These are phyloP conservation scores for Termitomyces sp. DNA, from an alignment of 768 basidiomycete genomes.

Conservation along the genomic window DNA sequence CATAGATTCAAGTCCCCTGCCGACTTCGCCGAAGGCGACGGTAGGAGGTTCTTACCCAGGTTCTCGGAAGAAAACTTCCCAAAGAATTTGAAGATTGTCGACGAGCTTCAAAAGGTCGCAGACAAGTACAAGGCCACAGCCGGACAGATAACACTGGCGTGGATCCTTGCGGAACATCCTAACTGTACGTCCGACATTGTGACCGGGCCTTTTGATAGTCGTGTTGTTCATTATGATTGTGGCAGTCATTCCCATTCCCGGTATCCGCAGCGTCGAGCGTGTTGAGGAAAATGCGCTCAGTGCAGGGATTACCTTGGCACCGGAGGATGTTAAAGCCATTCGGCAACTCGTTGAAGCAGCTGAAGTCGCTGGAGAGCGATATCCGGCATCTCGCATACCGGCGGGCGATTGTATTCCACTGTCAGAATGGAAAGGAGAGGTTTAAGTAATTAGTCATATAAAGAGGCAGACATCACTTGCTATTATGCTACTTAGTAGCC, in stretches of 20 bases:
- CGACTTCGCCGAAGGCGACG: slow-evolving; percentile 35
- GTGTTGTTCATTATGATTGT: background rate
- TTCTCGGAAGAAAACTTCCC: slow-evolving; percentile 39
- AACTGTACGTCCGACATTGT: slow-evolving; percentile 12
- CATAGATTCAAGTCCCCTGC: slow-evolving; percentile 26
- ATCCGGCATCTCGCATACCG: slow-evolving; percentile 11
- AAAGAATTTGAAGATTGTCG: slow-evolving; percentile 31
- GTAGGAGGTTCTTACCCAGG: slow-evolving; percentile 27
- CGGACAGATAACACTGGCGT: slow-evolving; percentile 41
- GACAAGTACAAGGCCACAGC: slow-evolving; percentile 29
- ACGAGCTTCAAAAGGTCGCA: slow-evolving; percentile 27
- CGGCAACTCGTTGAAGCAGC: slow-evolving; percentile 11
- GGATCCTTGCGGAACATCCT: slow-evolving; percentile 31
- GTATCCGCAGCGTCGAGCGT: slow-evolving; percentile 5
- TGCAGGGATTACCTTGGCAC: slow-evolving; percentile 12
- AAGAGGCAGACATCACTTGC: background rate
- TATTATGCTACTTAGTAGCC: too few species aligned
- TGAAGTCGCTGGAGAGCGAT: slow-evolving; percentile 17
- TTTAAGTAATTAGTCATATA: background rate
- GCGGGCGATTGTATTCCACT: slow-evolving; percentile 16
- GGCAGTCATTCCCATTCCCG: background rate
- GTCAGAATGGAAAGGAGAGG: slow-evolving; percentile 13
- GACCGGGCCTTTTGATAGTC: background rate
- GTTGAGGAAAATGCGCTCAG: slow-evolving; percentile 18
- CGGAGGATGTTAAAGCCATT: slow-evolving; percentile 18